phyloP scores from a whole-genome alignment of 2,329 filamentous ascomycete genomes.

The Sporothrix sp. region DNA sequence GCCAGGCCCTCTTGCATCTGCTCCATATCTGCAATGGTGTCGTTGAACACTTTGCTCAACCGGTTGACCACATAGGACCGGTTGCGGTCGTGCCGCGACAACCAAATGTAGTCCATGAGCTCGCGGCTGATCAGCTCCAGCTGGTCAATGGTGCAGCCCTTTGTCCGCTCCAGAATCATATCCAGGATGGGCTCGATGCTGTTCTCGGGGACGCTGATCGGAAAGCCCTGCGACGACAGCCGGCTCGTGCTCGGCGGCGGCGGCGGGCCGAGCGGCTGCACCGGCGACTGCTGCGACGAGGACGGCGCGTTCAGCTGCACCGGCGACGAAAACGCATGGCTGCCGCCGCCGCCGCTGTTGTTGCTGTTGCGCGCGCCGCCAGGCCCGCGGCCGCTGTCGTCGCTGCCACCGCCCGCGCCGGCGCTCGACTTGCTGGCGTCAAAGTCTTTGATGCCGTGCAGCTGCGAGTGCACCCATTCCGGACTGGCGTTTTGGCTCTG shows the following conservation, averaged over 20 bases:
- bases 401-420: conserved; percentile 14
- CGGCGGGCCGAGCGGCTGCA: conserved; percentile 14
- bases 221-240: conserved; percentile 35
- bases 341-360: neutral
- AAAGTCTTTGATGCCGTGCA: conserved; percentile 33
- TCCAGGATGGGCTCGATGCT: conserved; percentile 50
- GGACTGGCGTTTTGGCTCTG: no score
- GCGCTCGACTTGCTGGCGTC: conserved; percentile 24
- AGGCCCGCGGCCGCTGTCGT: neutral
- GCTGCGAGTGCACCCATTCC: conserved; percentile 52
- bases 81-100: conserved; percentile 70
- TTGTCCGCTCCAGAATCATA: conserved; percentile 56
- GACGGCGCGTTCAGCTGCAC: neutral
- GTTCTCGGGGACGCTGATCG: conserved; percentile 36
- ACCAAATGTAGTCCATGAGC: conserved; percentile 87
- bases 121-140: conserved; percentile 86
- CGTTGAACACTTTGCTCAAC: conserved; percentile 64
- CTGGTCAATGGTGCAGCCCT: conserved; percentile 81
- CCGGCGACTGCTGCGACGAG: conserved; percentile 1
- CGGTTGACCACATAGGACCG: conserved; percentile 53
- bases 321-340: neutral
- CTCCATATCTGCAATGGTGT: conserved; percentile 60
- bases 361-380: neutral
- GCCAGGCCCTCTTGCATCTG: conserved; percentile 38
- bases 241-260: conserved; percentile 24